phyloP scores from a whole-genome alignment of 345 rosid genomes.

The Combretum micranthum region DNA sequence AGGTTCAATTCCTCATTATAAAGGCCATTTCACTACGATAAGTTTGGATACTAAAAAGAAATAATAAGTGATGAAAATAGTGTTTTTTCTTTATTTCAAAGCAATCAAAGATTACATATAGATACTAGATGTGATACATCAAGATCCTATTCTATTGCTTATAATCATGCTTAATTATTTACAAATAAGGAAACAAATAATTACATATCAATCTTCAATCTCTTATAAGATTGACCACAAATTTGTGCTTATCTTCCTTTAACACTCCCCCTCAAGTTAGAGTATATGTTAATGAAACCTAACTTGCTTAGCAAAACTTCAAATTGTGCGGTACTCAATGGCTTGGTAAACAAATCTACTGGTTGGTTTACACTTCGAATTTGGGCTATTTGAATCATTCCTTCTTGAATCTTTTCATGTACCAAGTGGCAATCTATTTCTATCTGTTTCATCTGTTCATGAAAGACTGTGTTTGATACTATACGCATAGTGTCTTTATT shows the following conservation, averaged over 20 bases:
- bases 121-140: too few species aligned
- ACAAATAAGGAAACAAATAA: not conserved
- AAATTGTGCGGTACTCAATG: not conserved
- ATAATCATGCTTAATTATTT: too few species aligned
- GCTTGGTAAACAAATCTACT: not conserved
- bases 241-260: not conserved
- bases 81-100: too few species aligned
- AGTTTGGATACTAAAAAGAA: too few species aligned
- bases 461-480: too few species aligned
- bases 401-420: not conserved
- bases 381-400: not conserved
- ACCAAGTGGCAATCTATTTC: constrained; percentile 6
- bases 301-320: not conserved
- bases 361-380: not conserved
- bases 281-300: too few species aligned
- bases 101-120: too few species aligned
- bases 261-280: constrained; percentile 9
- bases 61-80: too few species aligned
- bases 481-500: too few species aligned
- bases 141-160: not conserved
- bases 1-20: too few species aligned
- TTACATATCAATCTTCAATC: not conserved
- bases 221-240: not conserved
- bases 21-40: too few species aligned
- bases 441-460: too few species aligned